phyloP scores from a whole-genome alignment of 2,329 filamentous ascomycete genomes.

The Paraphaeosphaeria sporulosa region DNA sequence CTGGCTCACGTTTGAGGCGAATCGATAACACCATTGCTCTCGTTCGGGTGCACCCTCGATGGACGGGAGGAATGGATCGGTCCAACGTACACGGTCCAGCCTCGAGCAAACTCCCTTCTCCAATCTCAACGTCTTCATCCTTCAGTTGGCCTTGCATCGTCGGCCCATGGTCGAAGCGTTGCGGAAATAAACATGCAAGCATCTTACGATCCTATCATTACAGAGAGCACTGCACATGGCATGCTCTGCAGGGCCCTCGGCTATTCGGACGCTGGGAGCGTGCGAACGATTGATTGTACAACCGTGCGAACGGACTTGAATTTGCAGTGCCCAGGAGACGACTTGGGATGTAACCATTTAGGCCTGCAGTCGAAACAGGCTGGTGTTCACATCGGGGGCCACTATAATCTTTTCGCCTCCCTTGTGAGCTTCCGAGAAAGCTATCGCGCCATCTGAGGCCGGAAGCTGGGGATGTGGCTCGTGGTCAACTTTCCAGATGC shows the following conservation, averaged over 20 bases:
- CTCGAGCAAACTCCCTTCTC: slow-evolving; percentile 1
- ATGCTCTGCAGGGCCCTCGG: not conserved
- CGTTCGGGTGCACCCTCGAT: not conserved
- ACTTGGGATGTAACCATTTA: not conserved
- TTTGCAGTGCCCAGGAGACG: not conserved
- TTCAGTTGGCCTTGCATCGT: slow-evolving; percentile 9
- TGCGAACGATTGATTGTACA: not conserved
- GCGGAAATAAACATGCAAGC: slow-evolving; percentile 12
- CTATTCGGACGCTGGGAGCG: not conserved
- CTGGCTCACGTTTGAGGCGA: not conserved
- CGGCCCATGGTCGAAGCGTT: not conserved
- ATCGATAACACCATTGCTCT: not conserved
- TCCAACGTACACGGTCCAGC: slow-evolving; percentile 3
- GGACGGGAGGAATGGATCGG: not conserved
- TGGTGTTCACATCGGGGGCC: slow-evolving; percentile 5
- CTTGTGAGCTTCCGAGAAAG: slow-evolving; percentile 5
- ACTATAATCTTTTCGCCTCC: slow-evolving; percentile 2
- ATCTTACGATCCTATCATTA: slow-evolving; percentile 2
- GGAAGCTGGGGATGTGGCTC: not conserved
- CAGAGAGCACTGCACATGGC: not conserved
- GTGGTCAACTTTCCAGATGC: not conserved
- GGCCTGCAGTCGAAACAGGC: slow-evolving; percentile 1
- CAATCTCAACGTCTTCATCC: slow-evolving; percentile 11
- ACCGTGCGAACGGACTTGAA: slow-evolving; percentile 10
- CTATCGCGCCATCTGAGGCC: slow-evolving; percentile 3